Conservation (phyloP, 352 stramenopile genomes). For the Phytophthora nicotianae region DNA sequence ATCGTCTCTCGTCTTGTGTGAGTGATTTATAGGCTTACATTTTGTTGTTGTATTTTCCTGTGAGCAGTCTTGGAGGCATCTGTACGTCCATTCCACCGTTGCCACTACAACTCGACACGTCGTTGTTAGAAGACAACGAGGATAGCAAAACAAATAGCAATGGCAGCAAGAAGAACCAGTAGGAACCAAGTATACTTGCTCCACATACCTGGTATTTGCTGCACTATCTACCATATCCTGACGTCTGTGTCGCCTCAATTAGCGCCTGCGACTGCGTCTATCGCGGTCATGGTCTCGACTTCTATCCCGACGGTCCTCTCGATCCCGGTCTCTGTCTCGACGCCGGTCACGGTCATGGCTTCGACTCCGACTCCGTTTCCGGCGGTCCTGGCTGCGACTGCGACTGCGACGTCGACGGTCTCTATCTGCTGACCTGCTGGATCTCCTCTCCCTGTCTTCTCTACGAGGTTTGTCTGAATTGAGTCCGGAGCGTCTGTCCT, state of each 20-base stretch:
- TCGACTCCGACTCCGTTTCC: conserved; percentile 12
- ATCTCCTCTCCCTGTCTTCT: conserved; percentile 21
- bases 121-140: conserved; percentile 46
- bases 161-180: conserved; percentile 18
- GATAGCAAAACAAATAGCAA: conserved; percentile 16
- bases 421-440: conserved; percentile 15
- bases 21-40: not conserved
- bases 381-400: conserved; percentile 5
- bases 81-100: conserved; percentile 71
- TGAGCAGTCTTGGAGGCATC: conserved; percentile 54
- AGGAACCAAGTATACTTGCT: too few relatives aligned
- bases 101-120: conserved; percentile 71
- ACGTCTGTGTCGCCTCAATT: conserved; percentile 17
- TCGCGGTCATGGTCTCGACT: conserved; percentile 12
- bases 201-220: conserved; percentile 26
- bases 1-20: not conserved
- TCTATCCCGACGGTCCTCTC: conserved; percentile 27
- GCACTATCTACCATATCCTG: conserved; percentile 24
- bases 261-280: conserved; percentile 30
- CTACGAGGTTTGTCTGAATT: conserved; percentile 11
- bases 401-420: conserved; percentile 18
- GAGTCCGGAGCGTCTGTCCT: conserved; percentile 18
- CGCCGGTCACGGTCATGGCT: conserved; percentile 17
- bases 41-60: conserved; percentile 1
- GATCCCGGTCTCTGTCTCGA: not conserved